Percentiles rank a stretch among this genome's conserved stretches.
phyloP scores from a whole-genome alignment of 2,329 filamentous ascomycete genomes.

The Lachnellula cervina region DNA sequence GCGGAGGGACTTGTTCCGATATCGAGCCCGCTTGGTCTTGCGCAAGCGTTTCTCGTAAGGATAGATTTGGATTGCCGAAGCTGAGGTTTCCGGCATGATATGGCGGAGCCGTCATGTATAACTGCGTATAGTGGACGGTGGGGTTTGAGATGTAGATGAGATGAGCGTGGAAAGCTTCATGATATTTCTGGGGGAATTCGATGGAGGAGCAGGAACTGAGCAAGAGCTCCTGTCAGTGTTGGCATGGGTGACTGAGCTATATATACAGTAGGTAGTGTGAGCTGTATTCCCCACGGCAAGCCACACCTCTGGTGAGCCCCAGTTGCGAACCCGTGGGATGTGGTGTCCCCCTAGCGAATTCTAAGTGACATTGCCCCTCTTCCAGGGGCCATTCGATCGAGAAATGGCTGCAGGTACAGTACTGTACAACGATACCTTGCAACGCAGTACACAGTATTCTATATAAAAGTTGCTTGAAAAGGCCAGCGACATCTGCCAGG shows the following conservation, averaged over 20 bases:
- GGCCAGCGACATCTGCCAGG: not conserved
- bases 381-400: not conserved
- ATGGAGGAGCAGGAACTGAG: no score
- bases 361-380: not conserved
- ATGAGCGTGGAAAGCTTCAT: not conserved
- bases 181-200: not conserved
- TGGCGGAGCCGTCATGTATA: not conserved
- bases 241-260: no score
- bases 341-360: not conserved
- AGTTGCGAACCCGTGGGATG: not conserved
- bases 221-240: no score
- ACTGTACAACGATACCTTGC: not conserved
- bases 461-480: not conserved
- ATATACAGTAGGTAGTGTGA: no score
- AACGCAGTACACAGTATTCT: not conserved
- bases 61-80: not conserved
- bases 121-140: not conserved
- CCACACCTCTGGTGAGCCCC: no score
- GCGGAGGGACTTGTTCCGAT: conserved; percentile 1
- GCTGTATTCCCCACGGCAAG: no score
- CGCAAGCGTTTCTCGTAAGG: not conserved
- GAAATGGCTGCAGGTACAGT: not conserved
- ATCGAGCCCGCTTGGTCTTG: not conserved
- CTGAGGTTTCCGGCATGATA: not conserved
- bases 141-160: not conserved